Evolutionary conservation across 441 rosid genomes (phyloP).

Genomic region (Sinapis alba): DNA sequence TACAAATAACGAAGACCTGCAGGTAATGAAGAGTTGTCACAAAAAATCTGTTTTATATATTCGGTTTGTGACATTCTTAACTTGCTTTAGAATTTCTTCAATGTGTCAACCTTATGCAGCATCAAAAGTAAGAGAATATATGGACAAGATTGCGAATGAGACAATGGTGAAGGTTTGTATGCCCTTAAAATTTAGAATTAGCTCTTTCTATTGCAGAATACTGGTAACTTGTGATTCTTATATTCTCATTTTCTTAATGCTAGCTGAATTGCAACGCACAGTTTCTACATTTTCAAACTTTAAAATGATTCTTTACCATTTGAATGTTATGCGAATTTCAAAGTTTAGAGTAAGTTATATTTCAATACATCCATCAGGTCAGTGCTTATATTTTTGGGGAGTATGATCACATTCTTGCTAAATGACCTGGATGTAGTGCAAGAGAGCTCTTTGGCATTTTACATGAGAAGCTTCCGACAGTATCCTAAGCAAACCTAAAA

Average conservation of each 20-base stretch:
- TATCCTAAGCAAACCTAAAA: slow-evolving; percentile 67
- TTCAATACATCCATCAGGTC: slow-evolving; percentile 52
- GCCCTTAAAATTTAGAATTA: slow-evolving; percentile 8
- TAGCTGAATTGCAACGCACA: background rate
- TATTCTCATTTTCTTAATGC: background rate
- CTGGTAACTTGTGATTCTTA: background rate
- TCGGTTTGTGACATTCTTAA: too few species aligned
- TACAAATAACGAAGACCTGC: too few species aligned
- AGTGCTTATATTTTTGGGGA: slow-evolving; percentile 97
- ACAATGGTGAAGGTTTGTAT: slow-evolving; percentile 95
- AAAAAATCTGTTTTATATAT: too few species aligned
- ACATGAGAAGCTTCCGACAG: slow-evolving; percentile 95
- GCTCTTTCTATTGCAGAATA: slow-evolving; percentile 3
- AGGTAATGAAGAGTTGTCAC: too few species aligned
- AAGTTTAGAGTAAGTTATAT: background rate
- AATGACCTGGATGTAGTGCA: slow-evolving; percentile 97
- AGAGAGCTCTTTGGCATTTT: slow-evolving; percentile 80
- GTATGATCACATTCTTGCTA: slow-evolving; percentile 91
- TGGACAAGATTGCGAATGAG: slow-evolving; percentile 91
- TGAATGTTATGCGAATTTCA: background rate
- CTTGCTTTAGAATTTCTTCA: too few species aligned
- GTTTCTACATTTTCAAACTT: background rate
- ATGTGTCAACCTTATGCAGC: too few species aligned
- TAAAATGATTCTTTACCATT: background rate
- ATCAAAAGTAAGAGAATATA: too few species aligned